Base-by-base conservation (phyloP, 2,329 filamentous ascomycete species). In the Phaeosphaeriaceae sp. region DNA sequence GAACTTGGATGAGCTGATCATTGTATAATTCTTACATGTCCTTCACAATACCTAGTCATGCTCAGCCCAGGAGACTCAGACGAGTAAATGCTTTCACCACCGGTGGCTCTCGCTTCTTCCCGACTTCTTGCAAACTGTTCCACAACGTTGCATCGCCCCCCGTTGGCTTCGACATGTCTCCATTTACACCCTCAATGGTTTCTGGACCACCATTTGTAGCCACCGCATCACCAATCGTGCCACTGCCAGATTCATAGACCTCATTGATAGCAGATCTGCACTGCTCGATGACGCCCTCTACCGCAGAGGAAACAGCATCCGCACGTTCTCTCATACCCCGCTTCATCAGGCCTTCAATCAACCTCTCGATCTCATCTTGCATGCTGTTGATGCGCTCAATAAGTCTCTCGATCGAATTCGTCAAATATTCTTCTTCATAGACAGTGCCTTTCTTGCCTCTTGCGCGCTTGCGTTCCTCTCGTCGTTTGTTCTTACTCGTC, bases 341-440 rank as follows among this genome's bases (percentile, higher is more conserved):
- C 56, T 93, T 85, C 61, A 93, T 83, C 57, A 98, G 81, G 0
- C 90, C 93, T 63, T 91, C 88, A 0, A 97, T 85, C 7, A 98
- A 83, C 17, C 88, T 80, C 71, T 88, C 85, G 0, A 92, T 86
- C 75, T 99, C 95, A 0, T 86, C 84, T 51, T 88, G 85, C 2
- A 89, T 85, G 21, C 83, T 83, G 75, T 93, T 92, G 21, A 97
- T 87, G 36, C 93, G 85, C 75, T 96, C 92, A 15, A 97, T 86
- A 33, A 99, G 83, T 22, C 95, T 84, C 13, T 89, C 86, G 36
- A 98, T 88, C 66, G 90, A 94, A 76, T 93, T 95, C 57, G 97
- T 89, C 5, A 99, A 86, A 76, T 99, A 99, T 78, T 98, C 95
- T 74, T 98, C 94, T 77, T 99, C 95, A 77, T 99, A 99, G 5